phyloP scores from a whole-genome alignment of 2,329 filamentous ascomycete species.

The Ampelomyces quisqualis region DNA sequence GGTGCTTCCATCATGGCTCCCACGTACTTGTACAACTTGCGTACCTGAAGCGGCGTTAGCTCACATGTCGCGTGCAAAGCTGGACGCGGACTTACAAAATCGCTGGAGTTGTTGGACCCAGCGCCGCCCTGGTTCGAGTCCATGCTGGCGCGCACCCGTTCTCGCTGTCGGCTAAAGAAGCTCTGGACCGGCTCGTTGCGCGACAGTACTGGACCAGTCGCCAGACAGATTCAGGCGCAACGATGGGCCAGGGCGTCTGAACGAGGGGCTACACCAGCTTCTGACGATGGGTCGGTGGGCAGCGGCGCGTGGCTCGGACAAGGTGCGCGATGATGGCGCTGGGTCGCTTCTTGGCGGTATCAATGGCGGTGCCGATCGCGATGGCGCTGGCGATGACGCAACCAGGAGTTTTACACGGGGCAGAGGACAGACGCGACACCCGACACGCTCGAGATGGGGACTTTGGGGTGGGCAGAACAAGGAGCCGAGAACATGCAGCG shows the following conservation, averaged over 20 bases:
- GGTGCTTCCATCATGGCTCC: neutral
- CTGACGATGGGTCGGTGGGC: slow-evolving; percentile 3
- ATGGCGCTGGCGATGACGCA: slow-evolving; percentile 24
- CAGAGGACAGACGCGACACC: slow-evolving; percentile 16
- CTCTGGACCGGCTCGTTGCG: slow-evolving; percentile 9
- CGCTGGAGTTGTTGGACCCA: slow-evolving; percentile 80
- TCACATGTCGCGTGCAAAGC: neutral
- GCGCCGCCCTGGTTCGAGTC: slow-evolving; percentile 36
- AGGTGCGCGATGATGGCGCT: slow-evolving; percentile 8
- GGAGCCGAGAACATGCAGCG: slow-evolving; percentile 27
- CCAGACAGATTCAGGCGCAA: neutral
- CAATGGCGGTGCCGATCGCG: slow-evolving; percentile 15
- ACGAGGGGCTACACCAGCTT: slow-evolving; percentile 4
- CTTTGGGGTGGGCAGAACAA: slow-evolving; percentile 27
- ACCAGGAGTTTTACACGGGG: slow-evolving; percentile 22
- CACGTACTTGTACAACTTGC: slow-evolving; percentile 94
- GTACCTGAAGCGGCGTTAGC: slow-evolving; percentile 64
- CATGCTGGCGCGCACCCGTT: slow-evolving; percentile 23
- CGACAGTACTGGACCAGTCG: slow-evolving; percentile 4
- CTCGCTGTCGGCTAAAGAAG: neutral
- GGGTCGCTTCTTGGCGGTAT: slow-evolving; percentile 9
- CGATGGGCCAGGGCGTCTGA: neutral
- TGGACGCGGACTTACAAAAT: slow-evolving; percentile 71
- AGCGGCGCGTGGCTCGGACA: slow-evolving; percentile 19
- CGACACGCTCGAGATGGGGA: slow-evolving; percentile 24